phyloP scores from a whole-genome alignment of 192 early-diverging fungal genomes.

The Dissophora globulifera region DNA sequence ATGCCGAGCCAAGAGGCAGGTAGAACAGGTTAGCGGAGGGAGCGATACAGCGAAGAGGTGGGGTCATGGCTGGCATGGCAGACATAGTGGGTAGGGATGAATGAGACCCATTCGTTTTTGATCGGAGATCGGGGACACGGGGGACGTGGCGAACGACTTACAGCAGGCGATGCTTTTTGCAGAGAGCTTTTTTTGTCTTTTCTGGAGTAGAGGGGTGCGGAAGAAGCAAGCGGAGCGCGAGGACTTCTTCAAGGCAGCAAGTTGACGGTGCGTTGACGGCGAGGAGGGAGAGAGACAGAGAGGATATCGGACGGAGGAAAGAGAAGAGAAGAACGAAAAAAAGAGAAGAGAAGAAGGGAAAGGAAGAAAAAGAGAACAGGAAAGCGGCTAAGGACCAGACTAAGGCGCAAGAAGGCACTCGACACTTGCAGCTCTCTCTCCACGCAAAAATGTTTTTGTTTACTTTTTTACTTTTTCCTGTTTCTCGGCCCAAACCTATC shows the following conservation, averaged over 20 bases:
- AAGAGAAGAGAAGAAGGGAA: constrained; percentile 9
- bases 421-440: no score
- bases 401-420: no score
- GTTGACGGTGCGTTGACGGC: neutral
- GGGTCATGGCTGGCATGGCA: no score
- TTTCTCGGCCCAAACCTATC: no score
- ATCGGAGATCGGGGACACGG: no score
- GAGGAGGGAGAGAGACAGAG: neutral
- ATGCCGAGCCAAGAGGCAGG: no score
- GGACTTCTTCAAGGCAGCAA: neutral
- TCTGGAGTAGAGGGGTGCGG: no score
- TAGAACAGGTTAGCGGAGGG: no score
- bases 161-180: constrained; percentile 29
- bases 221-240: neutral
- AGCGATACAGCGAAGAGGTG: no score
- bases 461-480: neutral
- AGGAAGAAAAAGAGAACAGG: constrained; percentile 12
- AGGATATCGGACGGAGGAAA: constrained; percentile 4
- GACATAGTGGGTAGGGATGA: no score
- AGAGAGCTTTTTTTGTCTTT: neutral
- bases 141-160: neutral
- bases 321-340: constrained; percentile 14
- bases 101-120: no score
- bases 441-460: constrained; percentile 15
- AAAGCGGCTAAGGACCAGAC: constrained; percentile 1